Evolutionary conservation across 2,329 filamentous ascomycete species (phyloP).

Genomic region (Exophiala bonariae): DNA sequence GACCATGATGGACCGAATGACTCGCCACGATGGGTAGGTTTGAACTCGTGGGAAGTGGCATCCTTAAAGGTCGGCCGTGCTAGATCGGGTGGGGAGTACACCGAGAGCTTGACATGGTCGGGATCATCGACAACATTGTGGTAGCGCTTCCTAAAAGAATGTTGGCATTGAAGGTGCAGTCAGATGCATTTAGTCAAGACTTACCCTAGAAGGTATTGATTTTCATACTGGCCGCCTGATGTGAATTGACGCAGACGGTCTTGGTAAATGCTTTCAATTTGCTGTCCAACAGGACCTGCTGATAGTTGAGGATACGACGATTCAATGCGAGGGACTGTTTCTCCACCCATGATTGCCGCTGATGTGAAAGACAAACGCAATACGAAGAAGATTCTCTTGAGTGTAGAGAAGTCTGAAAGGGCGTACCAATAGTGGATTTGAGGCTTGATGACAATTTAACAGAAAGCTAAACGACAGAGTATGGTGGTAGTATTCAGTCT

Average conservation of each 20-base stretch:
- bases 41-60: constrained; percentile 74
- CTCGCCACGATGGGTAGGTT: constrained; percentile 70
- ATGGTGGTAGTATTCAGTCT: too few species aligned
- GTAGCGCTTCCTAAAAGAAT: constrained; percentile 62
- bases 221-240: constrained; percentile 75
- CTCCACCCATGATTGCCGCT: constrained; percentile 37
- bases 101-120: constrained; percentile 78
- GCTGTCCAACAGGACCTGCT: constrained; percentile 65
- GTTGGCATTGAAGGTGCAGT: constrained; percentile 11
- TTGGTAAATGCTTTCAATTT: constrained; percentile 82
- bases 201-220: constrained; percentile 71
- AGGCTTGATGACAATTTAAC: too few species aligned
- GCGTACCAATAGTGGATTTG: too few species aligned
- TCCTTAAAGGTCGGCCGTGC: constrained; percentile 84
- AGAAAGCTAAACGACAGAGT: too few species aligned
- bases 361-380: not conserved
- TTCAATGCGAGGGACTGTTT: constrained; percentile 35
- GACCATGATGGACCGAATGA: constrained; percentile 94
- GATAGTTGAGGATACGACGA: constrained; percentile 52
- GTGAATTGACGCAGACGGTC: constrained; percentile 82
- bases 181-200: constrained; percentile 27
- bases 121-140: constrained; percentile 68
- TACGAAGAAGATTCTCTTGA: not conserved
- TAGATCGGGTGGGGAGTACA: constrained; percentile 79
- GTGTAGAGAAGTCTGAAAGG: too few species aligned